phyloP scores from a whole-genome alignment of 2,329 filamentous ascomycete genomes.

The Talaromyces sp. region DNA sequence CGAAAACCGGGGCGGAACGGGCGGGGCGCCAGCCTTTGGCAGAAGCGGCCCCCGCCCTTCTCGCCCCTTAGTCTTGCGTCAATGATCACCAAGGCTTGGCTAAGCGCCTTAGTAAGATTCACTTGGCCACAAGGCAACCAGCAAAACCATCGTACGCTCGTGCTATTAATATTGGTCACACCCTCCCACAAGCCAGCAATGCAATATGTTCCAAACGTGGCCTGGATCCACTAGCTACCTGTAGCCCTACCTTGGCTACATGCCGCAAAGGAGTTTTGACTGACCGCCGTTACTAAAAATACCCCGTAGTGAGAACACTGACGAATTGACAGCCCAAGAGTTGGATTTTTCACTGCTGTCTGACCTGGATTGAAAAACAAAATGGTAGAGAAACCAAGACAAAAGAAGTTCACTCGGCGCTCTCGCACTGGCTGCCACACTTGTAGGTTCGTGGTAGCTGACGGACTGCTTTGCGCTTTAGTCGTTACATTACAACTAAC shows the following conservation, averaged over 20 bases:
- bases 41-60: too few relatives aligned
- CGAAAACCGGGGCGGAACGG: background rate
- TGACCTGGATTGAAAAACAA: background rate
- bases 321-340: background rate
- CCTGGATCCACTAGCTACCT: background rate
- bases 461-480: too few relatives aligned
- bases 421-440: constrained; percentile 9
- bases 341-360: background rate
- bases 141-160: background rate
- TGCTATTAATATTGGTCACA: background rate
- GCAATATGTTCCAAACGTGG: background rate
- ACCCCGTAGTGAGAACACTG: background rate
- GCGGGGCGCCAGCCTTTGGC: too few relatives aligned
- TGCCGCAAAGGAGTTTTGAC: too few relatives aligned
- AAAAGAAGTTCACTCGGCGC: constrained; percentile 4
- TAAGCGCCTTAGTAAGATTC: background rate
- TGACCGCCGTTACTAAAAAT: background rate
- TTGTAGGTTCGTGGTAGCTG: constrained; percentile 4
- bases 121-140: background rate
- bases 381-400: background rate
- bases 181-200: background rate
- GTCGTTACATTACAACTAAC: background rate
- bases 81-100: too few relatives aligned
- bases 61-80: too few relatives aligned
- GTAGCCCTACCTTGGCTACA: too few relatives aligned